phyloP scores from a whole-genome alignment of 257 asterid genomes.

The Nyctanthes arbortristis region DNA sequence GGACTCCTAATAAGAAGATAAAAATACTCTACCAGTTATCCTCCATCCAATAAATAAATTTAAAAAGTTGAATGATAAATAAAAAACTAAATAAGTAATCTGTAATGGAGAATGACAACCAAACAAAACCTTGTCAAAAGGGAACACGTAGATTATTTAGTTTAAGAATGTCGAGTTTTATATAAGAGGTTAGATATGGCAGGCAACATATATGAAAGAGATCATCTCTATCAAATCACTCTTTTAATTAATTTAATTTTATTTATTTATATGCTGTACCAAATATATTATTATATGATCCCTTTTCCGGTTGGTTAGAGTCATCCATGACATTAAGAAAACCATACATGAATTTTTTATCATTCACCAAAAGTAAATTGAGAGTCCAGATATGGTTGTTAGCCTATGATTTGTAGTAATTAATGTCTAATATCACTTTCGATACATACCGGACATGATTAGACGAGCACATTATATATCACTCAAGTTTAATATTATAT shows the following conservation, averaged over 20 bases:
- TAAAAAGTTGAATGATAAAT: not conserved
- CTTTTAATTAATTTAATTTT: constrained; percentile 16
- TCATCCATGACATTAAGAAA: constrained; percentile 66
- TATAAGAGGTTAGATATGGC: constrained; percentile 29
- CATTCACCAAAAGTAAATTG: constrained; percentile 12
- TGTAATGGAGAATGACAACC: constrained; percentile 25
- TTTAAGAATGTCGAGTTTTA: constrained; percentile 20
- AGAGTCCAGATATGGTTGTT: constrained; percentile 53
- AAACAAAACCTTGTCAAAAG: constrained; percentile 25
- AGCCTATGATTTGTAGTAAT: constrained; percentile 32
- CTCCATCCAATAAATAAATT: constrained; percentile 3
- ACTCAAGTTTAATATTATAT: too few relatives aligned
- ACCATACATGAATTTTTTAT: constrained; percentile 22
- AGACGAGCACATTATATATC: too few relatives aligned
- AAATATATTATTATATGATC: constrained; percentile 24
- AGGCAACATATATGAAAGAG: constrained; percentile 34
- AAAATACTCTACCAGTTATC: too few relatives aligned
- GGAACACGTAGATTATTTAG: constrained; percentile 31
- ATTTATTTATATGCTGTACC: constrained; percentile 18
- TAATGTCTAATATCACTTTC: not conserved
- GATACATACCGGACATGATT: not conserved
- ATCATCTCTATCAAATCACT: constrained; percentile 43
- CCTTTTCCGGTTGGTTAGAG: constrained; percentile 46
- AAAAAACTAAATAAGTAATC: not conserved
- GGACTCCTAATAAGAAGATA: too few relatives aligned